Base-by-base conservation (phyloP, 2,329 filamentous ascomycete genomes). In the Hypoxylon sp. region DNA sequence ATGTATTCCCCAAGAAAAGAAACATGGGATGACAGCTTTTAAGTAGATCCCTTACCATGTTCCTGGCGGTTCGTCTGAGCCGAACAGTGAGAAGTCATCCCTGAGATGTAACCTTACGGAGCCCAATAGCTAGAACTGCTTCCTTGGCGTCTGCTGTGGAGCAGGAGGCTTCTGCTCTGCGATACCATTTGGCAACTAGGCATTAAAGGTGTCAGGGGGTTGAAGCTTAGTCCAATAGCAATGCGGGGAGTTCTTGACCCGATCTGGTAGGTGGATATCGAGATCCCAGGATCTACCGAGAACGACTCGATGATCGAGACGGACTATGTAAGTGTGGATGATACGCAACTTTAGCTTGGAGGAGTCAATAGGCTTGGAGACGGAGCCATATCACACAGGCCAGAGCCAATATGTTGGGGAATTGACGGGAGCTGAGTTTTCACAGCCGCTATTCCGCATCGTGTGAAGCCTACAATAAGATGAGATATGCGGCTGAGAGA, bases 181-280 rank as follows among this genome's bases (percentile, higher is more conserved):
- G 25, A 50, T 61, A 48, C 37, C n/a, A 67, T 67, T 67, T 40
- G 63, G 53, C 44, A 22, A 51, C 14, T 30, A 20, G 40, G 53
- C 40, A 61, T 55, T 55, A 20, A 57, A 54, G 55, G 54, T 40
- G 60, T 50, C 56, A 58, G 61, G 56, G 65, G 65, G 51, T 25
- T 14, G 30, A 37, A 40, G 25, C 40, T 37, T 59, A 42, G 50
- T 48, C 62, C 55, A 56, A 61, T 57, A 17, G 30, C 20, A 48
- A 51, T 50, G 49, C 53, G 25, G 54, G 54, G 35, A 56, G 46
- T 25, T 11, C 31, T 58, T 51, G 25, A 49, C 63, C 53, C 44
- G 51, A 67, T 70, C 17, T 33, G 57, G 67, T 48, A 67, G 64
- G 64, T 70, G 64, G 67, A 35, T 54, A 64, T 56, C 46, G 48